Percentiles rank a stretch among this genome's conserved stretches.
Evolutionary conservation across 106 monocot genomes (phyloP).

Genomic region (Vanilla planifolia): DNA sequence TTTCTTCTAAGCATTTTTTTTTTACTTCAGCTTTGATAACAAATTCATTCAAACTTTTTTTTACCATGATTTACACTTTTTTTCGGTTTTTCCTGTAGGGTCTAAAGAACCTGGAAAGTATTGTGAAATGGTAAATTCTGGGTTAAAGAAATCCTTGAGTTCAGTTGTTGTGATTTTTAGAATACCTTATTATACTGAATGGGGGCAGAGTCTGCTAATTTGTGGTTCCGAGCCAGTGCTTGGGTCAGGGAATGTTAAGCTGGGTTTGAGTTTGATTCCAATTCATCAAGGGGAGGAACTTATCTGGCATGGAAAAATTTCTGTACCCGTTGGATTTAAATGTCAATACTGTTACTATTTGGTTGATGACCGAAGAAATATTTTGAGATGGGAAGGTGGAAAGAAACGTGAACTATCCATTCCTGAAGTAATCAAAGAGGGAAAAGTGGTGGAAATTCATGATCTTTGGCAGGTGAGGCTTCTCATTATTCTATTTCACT

Average conservation of each 20-base stretch:
- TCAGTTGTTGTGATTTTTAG: constrained; percentile 59
- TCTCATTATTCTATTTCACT: neutral
- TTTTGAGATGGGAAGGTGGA: constrained; percentile 77
- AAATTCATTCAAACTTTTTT: neutral
- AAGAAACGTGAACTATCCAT: constrained; percentile 46
- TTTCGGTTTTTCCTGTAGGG: constrained; percentile 1
- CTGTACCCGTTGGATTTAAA: constrained; percentile 46
- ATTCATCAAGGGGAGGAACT: constrained; percentile 68
- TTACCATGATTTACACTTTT: too few relatives aligned
- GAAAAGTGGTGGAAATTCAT: constrained; percentile 54
- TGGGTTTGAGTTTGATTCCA: constrained; percentile 52
- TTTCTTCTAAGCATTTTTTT: too few relatives aligned
- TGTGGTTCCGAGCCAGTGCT: constrained; percentile 62
- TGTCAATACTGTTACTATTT: constrained; percentile 78
- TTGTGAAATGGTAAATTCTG: constrained; percentile 31
- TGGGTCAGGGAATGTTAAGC: constrained; percentile 75
- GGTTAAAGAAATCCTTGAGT: constrained; percentile 28
- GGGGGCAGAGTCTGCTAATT: constrained; percentile 81
- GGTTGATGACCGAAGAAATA: constrained; percentile 67
- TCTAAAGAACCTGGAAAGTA: neutral
- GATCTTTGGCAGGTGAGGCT: constrained; percentile 86
- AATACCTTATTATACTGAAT: constrained; percentile 76
- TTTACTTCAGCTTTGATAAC: neutral
- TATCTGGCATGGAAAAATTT: constrained; percentile 62
- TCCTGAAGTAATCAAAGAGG: constrained; percentile 56